phyloP scores from a whole-genome alignment of 2,329 filamentous ascomycete genomes.

The Fusarium piperis region DNA sequence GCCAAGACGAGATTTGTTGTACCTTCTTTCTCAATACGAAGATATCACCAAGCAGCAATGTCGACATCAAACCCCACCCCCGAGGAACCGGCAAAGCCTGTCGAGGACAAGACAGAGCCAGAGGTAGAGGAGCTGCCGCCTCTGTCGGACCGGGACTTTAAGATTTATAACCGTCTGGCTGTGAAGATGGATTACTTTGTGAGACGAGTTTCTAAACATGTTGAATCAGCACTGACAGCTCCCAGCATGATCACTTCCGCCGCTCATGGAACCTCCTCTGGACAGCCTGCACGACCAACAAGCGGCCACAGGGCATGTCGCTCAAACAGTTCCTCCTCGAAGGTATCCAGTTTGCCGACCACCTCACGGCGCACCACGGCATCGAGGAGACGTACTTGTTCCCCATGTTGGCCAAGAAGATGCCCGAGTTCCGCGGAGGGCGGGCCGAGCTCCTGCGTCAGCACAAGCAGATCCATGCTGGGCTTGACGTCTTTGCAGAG shows the following conservation, averaged over 20 bases:
- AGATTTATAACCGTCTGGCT: constrained; percentile 75
- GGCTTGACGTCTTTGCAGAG: constrained; percentile 72
- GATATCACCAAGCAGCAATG: constrained; percentile 22
- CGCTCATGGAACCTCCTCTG: constrained; percentile 77
- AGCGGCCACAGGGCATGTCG: constrained; percentile 71
- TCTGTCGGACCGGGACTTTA: constrained; percentile 73
- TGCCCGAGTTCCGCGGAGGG: constrained; percentile 76
- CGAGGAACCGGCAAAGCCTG: constrained; percentile 10
- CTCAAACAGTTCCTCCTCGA: constrained; percentile 74
- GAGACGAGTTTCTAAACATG: constrained; percentile 37
- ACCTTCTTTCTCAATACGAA: neutral
- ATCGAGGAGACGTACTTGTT: constrained; percentile 89
- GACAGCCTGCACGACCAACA: constrained; percentile 66
- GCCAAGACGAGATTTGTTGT: neutral
- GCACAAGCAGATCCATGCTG: constrained; percentile 81
- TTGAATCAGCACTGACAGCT: neutral
- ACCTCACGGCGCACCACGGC: constrained; percentile 79
- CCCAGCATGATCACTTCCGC: constrained; percentile 80
- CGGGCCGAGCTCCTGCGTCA: constrained; percentile 73
- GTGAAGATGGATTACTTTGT: constrained; percentile 80
- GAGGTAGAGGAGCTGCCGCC: constrained; percentile 60
- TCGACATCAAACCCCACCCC: constrained; percentile 19
- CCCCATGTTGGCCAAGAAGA: constrained; percentile 77
- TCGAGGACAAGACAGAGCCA: constrained; percentile 13
- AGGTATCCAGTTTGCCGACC: constrained; percentile 74